Percentiles rank a stretch among this genome's conserved stretches.
Conservation (phyloP, 2,329 filamentous ascomycete genomes). For the Penicillium sumatraense region DNA sequence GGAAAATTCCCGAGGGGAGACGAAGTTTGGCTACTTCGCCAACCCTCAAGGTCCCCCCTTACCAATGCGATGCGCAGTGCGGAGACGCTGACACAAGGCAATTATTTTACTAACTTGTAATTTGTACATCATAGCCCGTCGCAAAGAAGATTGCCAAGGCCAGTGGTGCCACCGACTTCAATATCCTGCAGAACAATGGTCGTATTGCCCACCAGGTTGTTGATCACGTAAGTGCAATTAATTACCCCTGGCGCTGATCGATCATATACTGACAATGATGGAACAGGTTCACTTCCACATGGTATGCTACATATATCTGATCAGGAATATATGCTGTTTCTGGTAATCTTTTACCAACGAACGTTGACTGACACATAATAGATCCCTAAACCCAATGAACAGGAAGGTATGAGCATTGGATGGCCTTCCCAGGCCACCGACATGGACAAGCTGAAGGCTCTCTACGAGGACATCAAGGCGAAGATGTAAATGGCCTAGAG, state of each 20-base stretch:
- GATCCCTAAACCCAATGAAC: slow-evolving; percentile 91
- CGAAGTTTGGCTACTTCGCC: not conserved
- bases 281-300: slow-evolving; percentile 88
- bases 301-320: slow-evolving; percentile 56
- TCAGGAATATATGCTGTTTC: not conserved
- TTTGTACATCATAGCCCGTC: slow-evolving; percentile 60
- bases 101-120: slow-evolving; percentile 15
- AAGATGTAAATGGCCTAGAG: slow-evolving; percentile 71
- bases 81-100: not conserved
- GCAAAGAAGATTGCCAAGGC: slow-evolving; percentile 85
- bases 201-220: slow-evolving; percentile 88
- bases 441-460: slow-evolving; percentile 80
- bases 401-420: slow-evolving; percentile 75
- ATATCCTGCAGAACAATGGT: slow-evolving; percentile 96
- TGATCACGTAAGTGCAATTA: slow-evolving; percentile 71
- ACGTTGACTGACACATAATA: slow-evolving; percentile 37
- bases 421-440: slow-evolving; percentile 80
- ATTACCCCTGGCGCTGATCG: not conserved
- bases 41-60: slow-evolving; percentile 29
- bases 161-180: slow-evolving; percentile 79
- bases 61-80: not conserved
- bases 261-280: slow-evolving; percentile 6
- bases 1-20: not conserved
- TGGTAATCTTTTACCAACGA: not conserved
- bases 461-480: slow-evolving; percentile 82